phyloP scores from a whole-genome alignment of 1,139 yeast genomes.

The Nakaseomyces uthaithaninus region DNA sequence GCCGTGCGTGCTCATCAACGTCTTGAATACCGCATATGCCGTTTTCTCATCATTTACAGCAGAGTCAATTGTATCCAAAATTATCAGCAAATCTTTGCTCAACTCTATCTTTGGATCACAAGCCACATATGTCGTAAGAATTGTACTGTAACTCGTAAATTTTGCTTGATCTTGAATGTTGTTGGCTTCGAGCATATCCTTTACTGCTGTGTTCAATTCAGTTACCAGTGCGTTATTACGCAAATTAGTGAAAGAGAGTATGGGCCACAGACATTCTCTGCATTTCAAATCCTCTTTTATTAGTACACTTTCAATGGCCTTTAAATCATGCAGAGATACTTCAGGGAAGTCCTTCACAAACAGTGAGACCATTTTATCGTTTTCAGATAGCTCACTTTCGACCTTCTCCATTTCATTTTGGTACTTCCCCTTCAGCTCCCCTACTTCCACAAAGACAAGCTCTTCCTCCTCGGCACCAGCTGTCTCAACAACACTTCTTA shows the following conservation, averaged over 20 bases:
- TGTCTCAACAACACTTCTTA: neutral
- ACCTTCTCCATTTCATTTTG: neutral
- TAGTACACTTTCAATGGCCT: neutral
- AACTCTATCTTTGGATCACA: constrained; percentile 59
- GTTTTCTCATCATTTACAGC: constrained; percentile 9
- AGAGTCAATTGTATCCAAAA: constrained; percentile 37
- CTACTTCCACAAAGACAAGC: neutral
- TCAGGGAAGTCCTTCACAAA: constrained; percentile 3
- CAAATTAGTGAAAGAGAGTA: neutral
- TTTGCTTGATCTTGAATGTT: neutral
- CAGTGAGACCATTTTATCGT: neutral
- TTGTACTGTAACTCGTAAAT: constrained; percentile 25
- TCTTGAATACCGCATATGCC: constrained; percentile 67
- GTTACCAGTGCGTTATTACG: neutral
- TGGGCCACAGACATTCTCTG: constrained; percentile 5
- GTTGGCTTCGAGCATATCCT: neutral
- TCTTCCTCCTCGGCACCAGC: neutral
- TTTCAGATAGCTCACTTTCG: neutral
- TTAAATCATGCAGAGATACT: neutral
- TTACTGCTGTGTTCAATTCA: neutral
- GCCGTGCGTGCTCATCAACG: constrained; percentile 72
- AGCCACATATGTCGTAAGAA: constrained; percentile 74
- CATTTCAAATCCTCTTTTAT: neutral
- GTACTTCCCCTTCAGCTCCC: constrained; percentile 3
- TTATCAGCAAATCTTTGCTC: constrained; percentile 74